Conservation (phyloP, 495 filamentous ascomycete genomes). For the Penicillium salamii region DNA sequence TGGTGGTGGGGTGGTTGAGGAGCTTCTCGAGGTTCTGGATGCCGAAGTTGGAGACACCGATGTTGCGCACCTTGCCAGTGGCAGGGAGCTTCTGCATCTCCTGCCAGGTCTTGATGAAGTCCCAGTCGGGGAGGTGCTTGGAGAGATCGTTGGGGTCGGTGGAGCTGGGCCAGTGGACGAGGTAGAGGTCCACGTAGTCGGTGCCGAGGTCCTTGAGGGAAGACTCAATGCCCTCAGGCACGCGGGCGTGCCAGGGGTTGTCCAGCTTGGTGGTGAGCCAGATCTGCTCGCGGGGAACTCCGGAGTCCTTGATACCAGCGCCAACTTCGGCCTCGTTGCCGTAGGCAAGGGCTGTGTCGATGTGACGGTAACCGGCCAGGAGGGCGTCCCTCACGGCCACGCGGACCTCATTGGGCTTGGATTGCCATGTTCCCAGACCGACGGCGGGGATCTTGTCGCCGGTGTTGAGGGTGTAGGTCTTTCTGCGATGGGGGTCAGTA, state of each 20-base stretch:
- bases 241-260: slow-evolving; percentile 74
- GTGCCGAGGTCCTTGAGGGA: slow-evolving; percentile 68
- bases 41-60: slow-evolving; percentile 63
- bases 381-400: slow-evolving; percentile 75
- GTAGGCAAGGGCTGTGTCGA: slow-evolving; percentile 76
- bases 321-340: slow-evolving; percentile 84
- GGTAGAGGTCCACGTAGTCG: slow-evolving; percentile 81
- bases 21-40: slow-evolving; percentile 60
- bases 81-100: slow-evolving; percentile 78
- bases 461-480: slow-evolving; percentile 75
- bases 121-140: slow-evolving; percentile 66
- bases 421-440: slow-evolving; percentile 84
- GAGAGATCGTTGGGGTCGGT: slow-evolving; percentile 54
- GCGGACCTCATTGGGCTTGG: slow-evolving; percentile 59
- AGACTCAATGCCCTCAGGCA: slow-evolving; percentile 64
- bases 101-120: slow-evolving; percentile 79
- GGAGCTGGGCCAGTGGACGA: slow-evolving; percentile 82
- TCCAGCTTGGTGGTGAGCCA: slow-evolving; percentile 88
- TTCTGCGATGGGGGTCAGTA: slow-evolving; percentile 29
- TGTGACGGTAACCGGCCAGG: slow-evolving; percentile 68
- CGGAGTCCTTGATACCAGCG: slow-evolving; percentile 73
- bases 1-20: slow-evolving; percentile 48
- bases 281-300: slow-evolving; percentile 76
- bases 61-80: slow-evolving; percentile 76
- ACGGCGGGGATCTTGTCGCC: slow-evolving; percentile 76